Base-by-base conservation (phyloP, 2,329 filamentous ascomycete species). In the Exophiala aquamarina region DNA sequence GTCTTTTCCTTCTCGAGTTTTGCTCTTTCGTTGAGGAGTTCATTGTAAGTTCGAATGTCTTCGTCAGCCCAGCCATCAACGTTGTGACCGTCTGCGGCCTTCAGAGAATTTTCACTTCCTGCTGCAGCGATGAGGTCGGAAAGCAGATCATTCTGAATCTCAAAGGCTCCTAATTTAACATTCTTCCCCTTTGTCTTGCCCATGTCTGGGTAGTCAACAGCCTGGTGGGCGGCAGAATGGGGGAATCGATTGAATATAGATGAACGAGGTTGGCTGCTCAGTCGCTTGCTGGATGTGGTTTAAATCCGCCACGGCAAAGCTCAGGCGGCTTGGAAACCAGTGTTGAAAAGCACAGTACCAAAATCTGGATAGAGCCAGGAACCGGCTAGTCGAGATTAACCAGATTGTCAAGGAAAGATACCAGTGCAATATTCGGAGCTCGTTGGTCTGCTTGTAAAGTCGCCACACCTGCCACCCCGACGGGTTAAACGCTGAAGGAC, bases 1-100 rank as follows among this genome's bases (percentile, higher is more conserved):
- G 51, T 50, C 35, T 55, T 55, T 36, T 57, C 52, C 42, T 51
- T 57, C 42, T 57, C 55, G 9, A 57, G 40, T 33, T 55, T 57
- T 15, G 52, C 55, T 48, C 55, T 46, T 36, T 57, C 55, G 15
- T 41, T 44, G 20, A 57, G 52, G 18, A 57, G 33, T 45, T 57
- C 52, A 20, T 57, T 57, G 35, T 57, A 57, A 41, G 49, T 55
- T 28, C 44, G 47, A 28, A 57, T 57, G 32, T 57, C 52, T 29
- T 52, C 49, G n/a, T 55, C 47, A 9, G 55, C 49, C 55, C 55
- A 57, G 11, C 55, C 55, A 20, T 55, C 50, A 13, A 57, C 55
- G 41, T 57, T 55, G 23, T 55, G 50, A 6, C 55, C 55, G 41
- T 57, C 55, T 9, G 50, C 49, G 21, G 55, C 55, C 37, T 39